A percentile compares a stretch with the other conserved stretches of the same genome.
These are phyloP conservation scores for Phellopilus nigrolimitatus DNA, from an alignment of 1,284 basidiomycete species.

Conservation along the genomic window DNA sequence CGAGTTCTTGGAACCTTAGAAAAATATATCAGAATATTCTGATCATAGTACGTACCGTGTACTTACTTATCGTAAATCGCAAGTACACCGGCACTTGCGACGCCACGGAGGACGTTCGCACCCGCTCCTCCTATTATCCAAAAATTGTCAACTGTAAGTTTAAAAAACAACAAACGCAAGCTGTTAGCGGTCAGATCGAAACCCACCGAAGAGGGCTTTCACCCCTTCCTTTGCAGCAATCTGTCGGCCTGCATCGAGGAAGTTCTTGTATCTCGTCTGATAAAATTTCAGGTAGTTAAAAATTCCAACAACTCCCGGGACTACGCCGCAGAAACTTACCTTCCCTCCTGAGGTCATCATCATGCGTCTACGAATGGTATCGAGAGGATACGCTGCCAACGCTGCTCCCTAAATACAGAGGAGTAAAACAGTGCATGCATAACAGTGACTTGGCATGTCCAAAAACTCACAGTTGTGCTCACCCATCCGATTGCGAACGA, in stretches of 20 bases:
- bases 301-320: not conserved
- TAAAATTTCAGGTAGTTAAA: not conserved
- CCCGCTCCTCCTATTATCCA: constrained; percentile 44
- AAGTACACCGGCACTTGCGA: constrained; percentile 70
- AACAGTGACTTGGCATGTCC: constrained; percentile 2
- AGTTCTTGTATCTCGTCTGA: constrained; percentile 27
- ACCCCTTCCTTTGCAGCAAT: constrained; percentile 56
- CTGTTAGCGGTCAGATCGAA: not conserved
- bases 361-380: constrained; percentile 62
- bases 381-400: constrained; percentile 61
- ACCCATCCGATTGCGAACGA: constrained; percentile 57
- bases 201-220: constrained; percentile 52
- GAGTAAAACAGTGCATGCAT: not conserved
- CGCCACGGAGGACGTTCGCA: constrained; percentile 58
- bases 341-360: constrained; percentile 69
- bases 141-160: no score
- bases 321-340: constrained; percentile 31
- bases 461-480: constrained; percentile 41
- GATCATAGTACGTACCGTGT: constrained; percentile 34
- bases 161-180: not conserved
- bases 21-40: not conserved
- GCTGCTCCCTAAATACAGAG: constrained; percentile 41
- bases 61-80: constrained; percentile 65
- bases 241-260: constrained; percentile 59
- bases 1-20: constrained; percentile 38